Evolutionary conservation across 73 alveolate genomes (phyloP).

Genomic region (Blepharisma stoltei): DNA sequence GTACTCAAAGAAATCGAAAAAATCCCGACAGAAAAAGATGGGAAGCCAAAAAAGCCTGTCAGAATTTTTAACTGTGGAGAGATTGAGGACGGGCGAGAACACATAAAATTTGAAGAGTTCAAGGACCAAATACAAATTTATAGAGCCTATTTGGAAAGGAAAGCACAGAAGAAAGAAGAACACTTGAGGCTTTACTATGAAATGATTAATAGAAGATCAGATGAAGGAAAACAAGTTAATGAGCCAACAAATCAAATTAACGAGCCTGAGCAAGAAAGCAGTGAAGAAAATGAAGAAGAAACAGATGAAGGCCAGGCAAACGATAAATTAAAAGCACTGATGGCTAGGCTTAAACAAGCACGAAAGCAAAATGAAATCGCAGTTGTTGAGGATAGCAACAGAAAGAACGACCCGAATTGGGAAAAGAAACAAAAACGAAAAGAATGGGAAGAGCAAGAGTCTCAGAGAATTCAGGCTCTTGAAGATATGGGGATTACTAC

Average conservation of each 20-base stretch:
- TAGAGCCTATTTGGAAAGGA: conserved; percentile 6
- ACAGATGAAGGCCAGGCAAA: conserved; percentile 34
- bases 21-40: conserved; percentile 67
- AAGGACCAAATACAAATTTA: conserved; percentile 1
- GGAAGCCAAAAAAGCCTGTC: conserved; percentile 86
- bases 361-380: conserved; percentile 55
- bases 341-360: conserved; percentile 57
- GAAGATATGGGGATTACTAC: conserved; percentile 41
- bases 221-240: not conserved
- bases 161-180: conserved; percentile 20
- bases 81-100: conserved; percentile 34
- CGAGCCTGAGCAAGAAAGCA: conserved; percentile 4
- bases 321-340: conserved; percentile 37
- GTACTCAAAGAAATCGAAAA: conserved; percentile 72
- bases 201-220: not conserved
- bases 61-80: conserved; percentile 90
- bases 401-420: conserved; percentile 45
- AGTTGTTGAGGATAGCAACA: conserved; percentile 49
- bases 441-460: conserved; percentile 44
- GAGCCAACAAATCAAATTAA: conserved; percentile 8
- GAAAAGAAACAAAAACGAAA: conserved; percentile 50
- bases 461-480: conserved; percentile 9
- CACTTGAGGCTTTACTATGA: conserved; percentile 17
- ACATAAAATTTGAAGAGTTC: conserved; percentile 26
- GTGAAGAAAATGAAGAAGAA: conserved; percentile 36